Conservation (phyloP, 805 yeast species). For the Starmerella geochares region DNA sequence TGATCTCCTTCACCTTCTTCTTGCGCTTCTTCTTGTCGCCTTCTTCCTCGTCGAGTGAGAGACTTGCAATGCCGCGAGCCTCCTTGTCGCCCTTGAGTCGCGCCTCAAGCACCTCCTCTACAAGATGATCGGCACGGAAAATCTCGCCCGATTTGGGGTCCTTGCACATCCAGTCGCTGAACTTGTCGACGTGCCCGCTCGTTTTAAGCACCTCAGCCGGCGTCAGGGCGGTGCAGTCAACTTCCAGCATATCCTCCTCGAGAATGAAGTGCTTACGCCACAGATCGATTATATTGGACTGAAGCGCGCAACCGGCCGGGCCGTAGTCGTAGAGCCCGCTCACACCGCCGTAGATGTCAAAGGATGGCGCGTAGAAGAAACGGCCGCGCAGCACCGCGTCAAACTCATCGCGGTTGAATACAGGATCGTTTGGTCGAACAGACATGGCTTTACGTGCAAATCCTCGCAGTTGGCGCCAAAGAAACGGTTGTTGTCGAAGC, state of each 20-base stretch:
- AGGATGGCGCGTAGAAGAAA: constrained; percentile 95
- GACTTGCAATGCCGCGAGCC: constrained; percentile 72
- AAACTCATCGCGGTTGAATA: constrained; percentile 71
- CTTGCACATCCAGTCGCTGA: constrained; percentile 98
- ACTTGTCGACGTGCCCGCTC: constrained; percentile 98
- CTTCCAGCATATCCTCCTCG: constrained; percentile 98
- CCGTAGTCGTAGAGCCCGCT: constrained; percentile 97
- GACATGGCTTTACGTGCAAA: constrained; percentile 15
- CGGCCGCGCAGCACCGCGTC: constrained; percentile 90
- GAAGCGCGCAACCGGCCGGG: constrained; percentile 98
- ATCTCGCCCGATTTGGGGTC: constrained; percentile 95
- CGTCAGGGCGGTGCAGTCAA: constrained; percentile 94
- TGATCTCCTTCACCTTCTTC: constrained; percentile 83
- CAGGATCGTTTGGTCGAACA: constrained; percentile 19
- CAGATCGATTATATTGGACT: constrained; percentile 83
- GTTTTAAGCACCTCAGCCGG: constrained; percentile 97
- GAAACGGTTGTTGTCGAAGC: constrained; percentile 5
- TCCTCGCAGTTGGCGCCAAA: constrained; percentile 9
- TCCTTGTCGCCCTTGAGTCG: constrained; percentile 94
- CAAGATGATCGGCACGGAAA: constrained; percentile 95
- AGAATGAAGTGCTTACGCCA: constrained; percentile 97
- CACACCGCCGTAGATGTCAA: constrained; percentile 96
- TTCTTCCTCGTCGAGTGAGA: constrained; percentile 60
- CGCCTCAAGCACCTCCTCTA: constrained; percentile 94
- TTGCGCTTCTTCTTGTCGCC: constrained; percentile 86